Conservation (phyloP, 2,329 filamentous ascomycete genomes). For the Tolypocladium ovalisporum region DNA sequence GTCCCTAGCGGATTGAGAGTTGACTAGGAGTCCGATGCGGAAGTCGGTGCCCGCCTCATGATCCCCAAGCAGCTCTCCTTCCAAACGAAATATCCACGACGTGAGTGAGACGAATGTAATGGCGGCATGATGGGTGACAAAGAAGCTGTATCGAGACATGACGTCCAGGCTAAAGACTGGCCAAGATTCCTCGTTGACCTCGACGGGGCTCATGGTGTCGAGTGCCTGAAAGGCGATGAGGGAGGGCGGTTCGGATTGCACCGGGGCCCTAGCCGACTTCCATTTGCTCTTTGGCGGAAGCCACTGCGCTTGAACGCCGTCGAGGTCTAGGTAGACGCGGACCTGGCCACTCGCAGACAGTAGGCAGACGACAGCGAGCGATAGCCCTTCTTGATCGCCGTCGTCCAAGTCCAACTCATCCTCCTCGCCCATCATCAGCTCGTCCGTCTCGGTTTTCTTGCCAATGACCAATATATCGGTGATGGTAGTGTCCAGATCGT, state of each 20-base stretch:
- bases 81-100: constrained; percentile 53
- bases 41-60: constrained; percentile 50
- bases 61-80: constrained; percentile 46
- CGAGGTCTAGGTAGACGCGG: constrained; percentile 49
- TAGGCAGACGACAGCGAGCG: constrained; percentile 47
- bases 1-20: constrained; percentile 46
- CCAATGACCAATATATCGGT: constrained; percentile 55
- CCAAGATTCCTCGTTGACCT: constrained; percentile 47
- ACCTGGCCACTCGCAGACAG: constrained; percentile 51
- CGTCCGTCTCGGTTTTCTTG: constrained; percentile 47
- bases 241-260: constrained; percentile 29
- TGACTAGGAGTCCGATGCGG: constrained; percentile 47
- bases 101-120: constrained; percentile 50
- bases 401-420: constrained; percentile 48
- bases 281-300: constrained; percentile 45
- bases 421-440: constrained; percentile 54
- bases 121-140: constrained; percentile 48
- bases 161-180: constrained; percentile 52
- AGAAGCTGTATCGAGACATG: constrained; percentile 52
- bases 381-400: constrained; percentile 47
- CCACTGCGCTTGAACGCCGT: constrained; percentile 57
- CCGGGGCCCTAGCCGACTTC: constrained; percentile 28
- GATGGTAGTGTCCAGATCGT: constrained; percentile 44
- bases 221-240: constrained; percentile 53
- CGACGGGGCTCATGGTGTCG: constrained; percentile 44